Evolutionary conservation across 495 filamentous ascomycete genomes (phyloP).

Genomic region (Penicillium fimorum): DNA sequence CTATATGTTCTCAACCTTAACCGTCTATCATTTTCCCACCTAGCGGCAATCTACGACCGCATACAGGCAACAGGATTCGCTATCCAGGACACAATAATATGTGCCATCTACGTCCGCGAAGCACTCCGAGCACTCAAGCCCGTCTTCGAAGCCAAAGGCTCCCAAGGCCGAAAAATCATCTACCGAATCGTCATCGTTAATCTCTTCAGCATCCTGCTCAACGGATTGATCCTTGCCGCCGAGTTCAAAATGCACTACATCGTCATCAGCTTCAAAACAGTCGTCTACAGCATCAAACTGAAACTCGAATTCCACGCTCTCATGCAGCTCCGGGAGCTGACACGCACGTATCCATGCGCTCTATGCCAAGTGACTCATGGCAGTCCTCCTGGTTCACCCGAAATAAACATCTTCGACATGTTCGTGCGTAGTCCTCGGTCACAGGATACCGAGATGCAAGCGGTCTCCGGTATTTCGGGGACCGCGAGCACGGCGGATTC

Average conservation of each 20-base stretch:
- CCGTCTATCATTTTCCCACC: constrained; percentile 24
- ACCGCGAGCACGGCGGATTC: neutral
- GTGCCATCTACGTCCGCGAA: constrained; percentile 53
- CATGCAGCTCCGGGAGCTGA: constrained; percentile 19
- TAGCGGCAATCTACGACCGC: constrained; percentile 48
- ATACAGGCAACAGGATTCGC: constrained; percentile 56
- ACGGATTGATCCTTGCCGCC: constrained; percentile 48
- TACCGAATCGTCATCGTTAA: constrained; percentile 54
- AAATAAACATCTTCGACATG: constrained; percentile 23
- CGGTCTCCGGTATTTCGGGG: neutral
- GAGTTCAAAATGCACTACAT: constrained; percentile 48
- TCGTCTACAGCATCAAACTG: constrained; percentile 59
- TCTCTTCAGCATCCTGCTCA: constrained; percentile 47
- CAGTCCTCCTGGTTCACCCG: constrained; percentile 14
- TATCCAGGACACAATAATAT: constrained; percentile 57
- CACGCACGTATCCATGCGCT: constrained; percentile 10
- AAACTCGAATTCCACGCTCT: constrained; percentile 61
- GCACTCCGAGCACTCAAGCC: constrained; percentile 31
- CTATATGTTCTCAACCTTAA: constrained; percentile 41
- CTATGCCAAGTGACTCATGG: constrained; percentile 1
- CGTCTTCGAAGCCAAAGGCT: constrained; percentile 26
- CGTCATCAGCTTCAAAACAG: constrained; percentile 49
- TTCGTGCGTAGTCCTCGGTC: neutral
- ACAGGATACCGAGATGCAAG: neutral
- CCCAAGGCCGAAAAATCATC: constrained; percentile 37